phyloP scores from a whole-genome alignment of 1,139 yeast genomes.

The Dujonia santamariae region DNA sequence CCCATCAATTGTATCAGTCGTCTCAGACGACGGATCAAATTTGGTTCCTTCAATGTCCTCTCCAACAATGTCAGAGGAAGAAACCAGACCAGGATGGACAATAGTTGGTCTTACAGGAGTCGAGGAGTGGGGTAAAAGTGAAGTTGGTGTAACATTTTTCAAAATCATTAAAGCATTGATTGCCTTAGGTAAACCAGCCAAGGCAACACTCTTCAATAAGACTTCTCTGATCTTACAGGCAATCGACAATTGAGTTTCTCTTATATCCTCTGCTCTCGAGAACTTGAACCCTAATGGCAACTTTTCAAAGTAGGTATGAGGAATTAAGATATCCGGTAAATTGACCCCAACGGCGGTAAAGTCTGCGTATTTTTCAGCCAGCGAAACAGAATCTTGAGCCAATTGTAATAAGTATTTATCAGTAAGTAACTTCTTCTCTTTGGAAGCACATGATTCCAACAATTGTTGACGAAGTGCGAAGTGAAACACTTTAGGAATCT shows the following conservation, averaged over 20 bases:
- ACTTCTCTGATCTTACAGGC: constrained; percentile 72
- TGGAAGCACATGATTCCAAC: constrained; percentile 22
- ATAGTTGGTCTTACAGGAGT: constrained; percentile 29
- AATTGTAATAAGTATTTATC: constrained; percentile 27
- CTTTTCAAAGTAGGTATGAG: constrained; percentile 37
- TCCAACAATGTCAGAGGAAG: constrained; percentile 37
- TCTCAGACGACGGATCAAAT: constrained; percentile 20
- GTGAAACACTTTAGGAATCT: constrained; percentile 71
- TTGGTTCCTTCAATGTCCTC: constrained; percentile 42
- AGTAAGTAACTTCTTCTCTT: constrained; percentile 26
- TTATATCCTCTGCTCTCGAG: constrained; percentile 30
- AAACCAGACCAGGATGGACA: constrained; percentile 34
- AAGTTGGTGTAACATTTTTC: constrained; percentile 62
- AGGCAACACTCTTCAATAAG: constrained; percentile 70
- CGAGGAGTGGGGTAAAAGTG: constrained; percentile 24
- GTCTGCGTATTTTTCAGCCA: constrained; percentile 38
- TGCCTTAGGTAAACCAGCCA: constrained; percentile 80
- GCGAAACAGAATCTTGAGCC: constrained; percentile 41
- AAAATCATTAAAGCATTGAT: constrained; percentile 73
- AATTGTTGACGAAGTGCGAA: constrained; percentile 62
- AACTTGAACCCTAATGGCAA: constrained; percentile 40
- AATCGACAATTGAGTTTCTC: constrained; percentile 33
- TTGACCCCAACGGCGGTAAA: constrained; percentile 42
- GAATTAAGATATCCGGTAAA: constrained; percentile 43
- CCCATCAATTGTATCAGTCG: constrained; percentile 42